phyloP scores from a whole-genome alignment of 306 rosid species.

The Inga oerstediana region DNA sequence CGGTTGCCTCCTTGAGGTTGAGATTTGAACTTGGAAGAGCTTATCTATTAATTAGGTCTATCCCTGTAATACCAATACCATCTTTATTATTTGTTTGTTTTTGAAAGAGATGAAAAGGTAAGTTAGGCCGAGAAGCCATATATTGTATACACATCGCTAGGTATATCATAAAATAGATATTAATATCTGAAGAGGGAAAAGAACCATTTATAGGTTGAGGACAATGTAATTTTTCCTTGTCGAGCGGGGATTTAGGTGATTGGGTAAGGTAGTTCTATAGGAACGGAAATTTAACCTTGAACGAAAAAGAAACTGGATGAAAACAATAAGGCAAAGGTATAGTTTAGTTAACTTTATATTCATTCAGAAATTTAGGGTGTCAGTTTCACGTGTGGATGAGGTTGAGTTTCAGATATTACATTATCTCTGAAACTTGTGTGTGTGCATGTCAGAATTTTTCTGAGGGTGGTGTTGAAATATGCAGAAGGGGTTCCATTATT shows the following conservation, averaged over 20 bases:
- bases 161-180: not conserved
- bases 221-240: not conserved
- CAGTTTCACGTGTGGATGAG: conserved; percentile 62
- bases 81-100: not conserved
- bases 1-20: not conserved
- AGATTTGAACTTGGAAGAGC: not conserved
- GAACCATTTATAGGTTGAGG: not conserved
- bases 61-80: not conserved
- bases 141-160: not conserved
- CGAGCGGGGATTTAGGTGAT: not conserved
- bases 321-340: not conserved
- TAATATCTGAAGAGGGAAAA: not conserved
- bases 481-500: conserved; percentile 41
- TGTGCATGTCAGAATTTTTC: conserved; percentile 43
- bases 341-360: conserved; percentile 1
- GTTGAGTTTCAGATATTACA: conserved; percentile 35
- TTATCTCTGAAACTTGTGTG: conserved; percentile 32
- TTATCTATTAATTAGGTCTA: not conserved
- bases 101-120: not conserved
- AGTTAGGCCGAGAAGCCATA: not conserved
- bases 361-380: conserved; percentile 40
- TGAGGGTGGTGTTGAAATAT: conserved; percentile 31
- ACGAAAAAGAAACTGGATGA: not conserved
- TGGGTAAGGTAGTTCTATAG: not conserved
- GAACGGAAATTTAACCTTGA: not conserved